phyloP scores from a whole-genome alignment of 225 moss, liverwort and hornwort species.

The Sphagnum contortum region DNA sequence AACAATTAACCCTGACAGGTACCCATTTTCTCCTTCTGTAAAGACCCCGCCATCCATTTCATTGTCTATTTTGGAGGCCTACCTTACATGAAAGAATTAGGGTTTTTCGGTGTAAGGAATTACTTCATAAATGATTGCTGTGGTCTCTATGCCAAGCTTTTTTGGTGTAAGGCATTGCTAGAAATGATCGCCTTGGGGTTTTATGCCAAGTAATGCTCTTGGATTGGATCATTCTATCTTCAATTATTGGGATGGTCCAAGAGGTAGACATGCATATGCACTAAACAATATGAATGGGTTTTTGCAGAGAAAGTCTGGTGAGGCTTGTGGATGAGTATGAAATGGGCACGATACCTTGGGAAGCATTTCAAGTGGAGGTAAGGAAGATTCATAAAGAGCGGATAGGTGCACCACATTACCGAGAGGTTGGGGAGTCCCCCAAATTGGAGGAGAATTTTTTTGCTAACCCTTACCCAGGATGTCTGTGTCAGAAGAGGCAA shows the following conservation, averaged over 20 bases:
- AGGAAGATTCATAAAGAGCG: constrained; percentile 44
- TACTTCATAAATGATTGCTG: too few relatives aligned
- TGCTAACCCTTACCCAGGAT: constrained; percentile 83
- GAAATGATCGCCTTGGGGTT: too few relatives aligned
- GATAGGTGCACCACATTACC: constrained; percentile 53
- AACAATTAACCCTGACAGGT: constrained; percentile 89
- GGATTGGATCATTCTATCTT: not conserved
- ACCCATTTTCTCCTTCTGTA: not conserved
- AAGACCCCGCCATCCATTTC: not conserved
- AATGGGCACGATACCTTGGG: constrained; percentile 46
- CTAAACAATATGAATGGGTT: too few relatives aligned
- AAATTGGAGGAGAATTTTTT: constrained; percentile 88
- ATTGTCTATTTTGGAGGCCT: not conserved
- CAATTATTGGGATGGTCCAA: not conserved
- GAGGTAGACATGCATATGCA: not conserved
- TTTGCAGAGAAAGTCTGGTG: constrained; percentile 69
- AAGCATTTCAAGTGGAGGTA: constrained; percentile 39
- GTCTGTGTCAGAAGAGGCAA: constrained; percentile 52
- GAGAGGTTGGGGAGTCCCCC: constrained; percentile 46
- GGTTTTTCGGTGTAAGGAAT: too few relatives aligned
- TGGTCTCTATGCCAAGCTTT: too few relatives aligned
- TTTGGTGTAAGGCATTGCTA: too few relatives aligned
- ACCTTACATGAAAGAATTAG: too few relatives aligned
- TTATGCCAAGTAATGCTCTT: too few relatives aligned
- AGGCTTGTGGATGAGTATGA: constrained; percentile 66